These are phyloP conservation scores for Jatropha multifida DNA, from an alignment of 441 rosid genomes.

Conservation along the genomic window DNA sequence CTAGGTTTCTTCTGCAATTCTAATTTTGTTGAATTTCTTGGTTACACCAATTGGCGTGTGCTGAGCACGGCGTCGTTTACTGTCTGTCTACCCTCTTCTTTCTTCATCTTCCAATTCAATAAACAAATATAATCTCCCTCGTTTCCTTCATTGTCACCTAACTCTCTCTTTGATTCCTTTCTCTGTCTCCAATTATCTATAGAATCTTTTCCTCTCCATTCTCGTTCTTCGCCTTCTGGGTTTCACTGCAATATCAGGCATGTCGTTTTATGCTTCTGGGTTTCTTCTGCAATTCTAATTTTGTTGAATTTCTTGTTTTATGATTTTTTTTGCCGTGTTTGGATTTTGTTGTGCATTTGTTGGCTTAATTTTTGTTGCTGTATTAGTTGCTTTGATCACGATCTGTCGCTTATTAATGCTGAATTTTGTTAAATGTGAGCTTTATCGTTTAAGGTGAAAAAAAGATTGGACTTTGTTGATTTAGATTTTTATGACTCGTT, in stretches of 20 bases:
- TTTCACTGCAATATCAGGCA: conserved; percentile 18
- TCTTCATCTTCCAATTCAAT: neutral
- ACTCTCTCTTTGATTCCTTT: conserved; percentile 18
- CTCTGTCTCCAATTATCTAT: conserved; percentile 6
- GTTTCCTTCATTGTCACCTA: conserved; percentile 13
- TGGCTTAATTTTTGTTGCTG: neutral
- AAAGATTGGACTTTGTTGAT: conserved; percentile 10
- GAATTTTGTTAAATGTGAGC: neutral
- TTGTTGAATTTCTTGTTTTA: neutral
- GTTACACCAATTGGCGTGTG: conserved; percentile 39
- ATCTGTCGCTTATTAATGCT: neutral
- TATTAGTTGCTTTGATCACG: neutral
- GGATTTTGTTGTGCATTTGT: too few relatives aligned
- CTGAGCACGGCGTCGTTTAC: conserved; percentile 46
- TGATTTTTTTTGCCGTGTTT: neutral
- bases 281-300: neutral
- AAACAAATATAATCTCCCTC: conserved; percentile 12
- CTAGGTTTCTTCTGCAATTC: neutral
- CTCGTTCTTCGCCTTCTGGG: neutral
- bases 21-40: too few relatives aligned
- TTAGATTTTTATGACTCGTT: neutral
- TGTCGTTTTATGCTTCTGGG: neutral
- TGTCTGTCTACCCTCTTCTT: too few relatives aligned
- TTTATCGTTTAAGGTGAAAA: neutral
- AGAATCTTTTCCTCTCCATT: neutral